Evolutionary conservation across 169 alveolate species (phyloP).

Genomic region (Theileria equi): DNA sequence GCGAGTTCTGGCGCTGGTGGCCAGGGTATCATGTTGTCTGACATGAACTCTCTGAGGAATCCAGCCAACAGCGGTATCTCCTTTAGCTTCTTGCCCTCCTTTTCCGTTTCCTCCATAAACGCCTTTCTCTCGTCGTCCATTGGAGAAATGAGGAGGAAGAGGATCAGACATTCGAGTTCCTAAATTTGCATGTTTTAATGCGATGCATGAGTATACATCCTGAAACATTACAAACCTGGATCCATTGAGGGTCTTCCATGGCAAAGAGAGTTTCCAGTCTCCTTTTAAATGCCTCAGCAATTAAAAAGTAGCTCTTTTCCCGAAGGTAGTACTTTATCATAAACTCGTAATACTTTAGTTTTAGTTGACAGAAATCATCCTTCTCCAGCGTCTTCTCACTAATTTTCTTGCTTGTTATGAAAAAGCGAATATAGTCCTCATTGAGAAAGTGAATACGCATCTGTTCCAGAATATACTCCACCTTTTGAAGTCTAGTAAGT

Average conservation of each 20-base stretch:
- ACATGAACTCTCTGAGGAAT: conserved; percentile 59
- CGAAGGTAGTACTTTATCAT: conserved; percentile 70
- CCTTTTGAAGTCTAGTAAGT: conserved; percentile 64
- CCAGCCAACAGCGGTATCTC: conserved; percentile 50
- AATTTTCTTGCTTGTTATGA: conserved; percentile 68
- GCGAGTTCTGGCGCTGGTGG: conserved; percentile 57
- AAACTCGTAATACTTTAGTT: conserved; percentile 64
- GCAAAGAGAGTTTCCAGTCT: conserved; percentile 17
- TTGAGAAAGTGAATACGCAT: conserved; percentile 69
- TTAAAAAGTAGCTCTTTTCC: conserved; percentile 60
- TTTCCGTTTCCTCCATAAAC: conserved; percentile 36
- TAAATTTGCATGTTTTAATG: background rate
- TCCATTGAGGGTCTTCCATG: background rate
- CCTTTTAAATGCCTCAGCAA: conserved; percentile 57
- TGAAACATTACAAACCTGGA: conserved; percentile 3
- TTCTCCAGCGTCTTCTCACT: conserved; percentile 56
- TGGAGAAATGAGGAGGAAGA: conserved; percentile 42
- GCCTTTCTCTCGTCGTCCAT: conserved; percentile 20
- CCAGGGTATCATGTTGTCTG: conserved; percentile 60
- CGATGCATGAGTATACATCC: background rate
- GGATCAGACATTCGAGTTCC: conserved; percentile 48
- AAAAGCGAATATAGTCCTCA: conserved; percentile 72
- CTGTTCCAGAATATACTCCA: conserved; percentile 69
- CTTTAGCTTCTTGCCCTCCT: conserved; percentile 57
- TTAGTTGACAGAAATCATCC: conserved; percentile 49